Evolutionary conservation across 352 stramenopile genomes (phyloP).

Genomic region (Phytophthora pistaciae): DNA sequence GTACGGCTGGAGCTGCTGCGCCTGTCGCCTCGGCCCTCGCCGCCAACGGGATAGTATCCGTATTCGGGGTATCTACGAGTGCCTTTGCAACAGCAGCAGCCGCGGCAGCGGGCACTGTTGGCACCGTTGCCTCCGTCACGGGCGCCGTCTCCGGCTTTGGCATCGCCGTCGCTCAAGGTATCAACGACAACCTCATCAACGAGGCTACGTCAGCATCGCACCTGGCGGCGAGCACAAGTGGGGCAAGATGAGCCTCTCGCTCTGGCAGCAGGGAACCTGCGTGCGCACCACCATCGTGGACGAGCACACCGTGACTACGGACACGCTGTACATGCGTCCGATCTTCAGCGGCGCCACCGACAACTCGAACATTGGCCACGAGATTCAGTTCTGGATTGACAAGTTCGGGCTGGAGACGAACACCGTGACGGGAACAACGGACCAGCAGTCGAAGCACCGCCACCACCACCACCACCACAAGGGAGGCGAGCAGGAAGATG

Average conservation of each 20-base stretch:
- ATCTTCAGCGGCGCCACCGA: conserved; percentile 62
- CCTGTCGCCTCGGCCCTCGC: conserved; percentile 34
- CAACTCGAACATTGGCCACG: conserved; percentile 52
- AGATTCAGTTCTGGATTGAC: conserved; percentile 63
- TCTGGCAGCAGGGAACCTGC: conserved; percentile 60
- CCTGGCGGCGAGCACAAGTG: conserved; percentile 42
- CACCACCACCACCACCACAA: conserved; percentile 15
- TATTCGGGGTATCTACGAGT: conserved; percentile 42
- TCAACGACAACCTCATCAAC: conserved; percentile 45
- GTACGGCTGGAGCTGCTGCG: conserved; percentile 39
- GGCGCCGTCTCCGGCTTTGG: conserved; percentile 46
- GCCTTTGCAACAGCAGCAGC: conserved; percentile 27
- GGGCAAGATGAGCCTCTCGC: conserved; percentile 54
- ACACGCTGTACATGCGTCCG: conserved; percentile 59
- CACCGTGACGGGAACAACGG: background rate
- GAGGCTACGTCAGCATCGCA: conserved; percentile 43
- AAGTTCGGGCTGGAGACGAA: conserved; percentile 39
- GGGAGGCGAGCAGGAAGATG: conserved; percentile 1
- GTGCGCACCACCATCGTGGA: conserved; percentile 52
- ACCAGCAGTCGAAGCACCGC: conserved; percentile 23
- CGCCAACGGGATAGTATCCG: conserved; percentile 38
- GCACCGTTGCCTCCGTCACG: conserved; percentile 23
- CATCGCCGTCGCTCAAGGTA: conserved; percentile 41
- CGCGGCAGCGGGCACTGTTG: conserved; percentile 24
- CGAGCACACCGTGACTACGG: conserved; percentile 43